Evolutionary conservation across 306 rosid species (phyloP).

Genomic region (Astragalus glycyphyllos): DNA sequence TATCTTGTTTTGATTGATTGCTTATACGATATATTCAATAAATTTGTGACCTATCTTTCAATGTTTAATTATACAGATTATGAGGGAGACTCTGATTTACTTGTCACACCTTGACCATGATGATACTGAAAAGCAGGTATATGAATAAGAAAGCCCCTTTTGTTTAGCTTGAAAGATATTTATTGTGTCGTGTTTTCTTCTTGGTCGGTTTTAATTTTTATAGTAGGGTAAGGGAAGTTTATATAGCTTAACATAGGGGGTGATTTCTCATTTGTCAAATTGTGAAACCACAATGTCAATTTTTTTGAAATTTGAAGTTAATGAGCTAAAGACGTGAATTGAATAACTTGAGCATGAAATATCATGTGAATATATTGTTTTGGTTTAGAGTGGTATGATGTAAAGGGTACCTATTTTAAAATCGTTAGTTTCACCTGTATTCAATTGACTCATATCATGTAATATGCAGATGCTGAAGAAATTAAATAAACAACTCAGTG

Average conservation of each 20-base stretch:
- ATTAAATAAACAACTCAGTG: constrained; percentile 88
- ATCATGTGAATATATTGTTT: background rate
- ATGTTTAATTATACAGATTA: constrained; percentile 69
- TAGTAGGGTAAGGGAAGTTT: background rate
- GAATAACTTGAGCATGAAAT: constrained; percentile 9
- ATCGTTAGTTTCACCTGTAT: constrained; percentile 4
- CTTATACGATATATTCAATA: background rate
- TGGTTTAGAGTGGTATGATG: constrained; percentile 11
- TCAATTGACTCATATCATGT: constrained; percentile 13
- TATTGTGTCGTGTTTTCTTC: constrained; percentile 1
- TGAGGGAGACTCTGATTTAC: constrained; percentile 98
- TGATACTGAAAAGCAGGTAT: constrained; percentile 96
- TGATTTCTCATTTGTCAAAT: constrained; percentile 6
- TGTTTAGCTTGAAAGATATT: constrained; percentile 12
- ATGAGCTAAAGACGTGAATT: background rate
- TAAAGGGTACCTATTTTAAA: constrained; percentile 4
- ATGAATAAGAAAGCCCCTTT: constrained; percentile 4
- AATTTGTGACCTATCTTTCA: constrained; percentile 19
- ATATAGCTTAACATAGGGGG: constrained; percentile 1
- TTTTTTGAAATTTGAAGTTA: constrained; percentile 3
- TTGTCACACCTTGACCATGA: constrained; percentile 98
- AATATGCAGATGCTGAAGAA: constrained; percentile 87
- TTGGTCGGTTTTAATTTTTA: background rate
- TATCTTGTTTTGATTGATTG: constrained; percentile 3
- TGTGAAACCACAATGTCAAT: background rate